These are phyloP conservation scores for Suillus luteus DNA, from an alignment of 768 basidiomycete genomes.

Conservation along the genomic window DNA sequence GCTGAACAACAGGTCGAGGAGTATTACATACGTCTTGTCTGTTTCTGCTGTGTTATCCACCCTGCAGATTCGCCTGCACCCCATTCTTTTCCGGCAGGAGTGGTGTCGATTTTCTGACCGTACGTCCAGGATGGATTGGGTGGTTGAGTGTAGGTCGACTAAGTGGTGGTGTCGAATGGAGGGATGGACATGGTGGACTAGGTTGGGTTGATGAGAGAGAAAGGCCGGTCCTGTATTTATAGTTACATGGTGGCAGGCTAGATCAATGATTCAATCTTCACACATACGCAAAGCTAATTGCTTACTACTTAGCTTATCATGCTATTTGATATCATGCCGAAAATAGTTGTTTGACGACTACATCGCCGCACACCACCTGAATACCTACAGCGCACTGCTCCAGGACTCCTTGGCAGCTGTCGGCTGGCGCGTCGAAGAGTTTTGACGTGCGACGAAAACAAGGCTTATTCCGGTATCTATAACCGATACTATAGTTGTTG, in stretches of 20 bases:
- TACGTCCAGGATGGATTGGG: constrained; percentile 37
- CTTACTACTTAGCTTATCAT: not conserved
- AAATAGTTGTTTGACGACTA: not conserved
- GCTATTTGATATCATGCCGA: not conserved
- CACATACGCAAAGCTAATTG: not conserved
- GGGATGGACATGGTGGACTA: constrained; percentile 29
- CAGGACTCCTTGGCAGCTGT: not conserved
- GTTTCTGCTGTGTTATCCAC: constrained; percentile 37
- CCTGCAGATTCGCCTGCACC: constrained; percentile 36
- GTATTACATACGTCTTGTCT: constrained; percentile 30
- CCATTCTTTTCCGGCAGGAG: constrained; percentile 35
- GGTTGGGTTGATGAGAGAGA: not conserved
- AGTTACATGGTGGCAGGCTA: constrained; percentile 4
- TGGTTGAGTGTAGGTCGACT: constrained; percentile 29
- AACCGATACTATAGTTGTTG: too few species aligned
- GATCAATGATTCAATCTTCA: not conserved
- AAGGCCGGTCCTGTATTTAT: not conserved
- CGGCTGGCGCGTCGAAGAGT: not conserved
- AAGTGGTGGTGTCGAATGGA: constrained; percentile 24
- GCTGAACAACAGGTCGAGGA: not conserved
- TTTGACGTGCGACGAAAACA: not conserved
- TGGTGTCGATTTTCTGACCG: constrained; percentile 32
- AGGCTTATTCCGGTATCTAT: not conserved
- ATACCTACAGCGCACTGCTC: not conserved
- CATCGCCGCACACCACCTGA: not conserved